Evolutionary conservation across 176 grass and related monocot species (phyloP), one percentile per base, ranked within the genome.

Genomic region (Luzula sylvatica): DNA sequence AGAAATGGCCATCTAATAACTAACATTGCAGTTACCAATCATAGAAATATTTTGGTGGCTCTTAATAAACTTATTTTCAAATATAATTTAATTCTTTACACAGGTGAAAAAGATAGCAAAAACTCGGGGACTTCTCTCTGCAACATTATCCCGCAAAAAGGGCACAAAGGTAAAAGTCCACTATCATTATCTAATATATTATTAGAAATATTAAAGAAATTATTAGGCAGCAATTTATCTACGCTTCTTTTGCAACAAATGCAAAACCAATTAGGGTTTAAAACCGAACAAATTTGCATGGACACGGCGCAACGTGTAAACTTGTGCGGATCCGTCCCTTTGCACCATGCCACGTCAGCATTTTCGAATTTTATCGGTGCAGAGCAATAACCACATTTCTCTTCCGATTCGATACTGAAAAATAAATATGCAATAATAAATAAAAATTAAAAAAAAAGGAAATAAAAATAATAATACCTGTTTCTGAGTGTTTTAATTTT

Each of bases 321-420:
- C 26, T 38, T 83, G 69, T 87, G 88, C 8, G 56, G 74, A 71
- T 77, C 65, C 3, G 55, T 20, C 32, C 72, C 65, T 26, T 69
- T 50, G 49, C 83, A 95, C 56, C 55, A 30, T 17, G 72, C 88
- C 60, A 66, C 23, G 45, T 83, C 61, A 13, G 76, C 25, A 11
- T 65, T 77, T 65, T 84, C 42, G 2, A 95, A 95, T 5, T 49
- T 59, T 8, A 95, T 79, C 1, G 55, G 69, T 3, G 69, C 27
- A 1, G 72, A 81, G 64, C 83, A 95, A 52, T 79, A 87, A 62
- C 55, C 23, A 52, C 83, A 95, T 4, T 55, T 39, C 72, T 95
- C 88, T 41, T 74, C 11, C 1, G 24, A 38, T 1, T 43, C 47
- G 11, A 75, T 66, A 68, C 79, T 81, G 59, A 39, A 48, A 68